Base-by-base conservation (phyloP, 1,139 yeast genomes). In the Yamadazyma diospyri region DNA sequence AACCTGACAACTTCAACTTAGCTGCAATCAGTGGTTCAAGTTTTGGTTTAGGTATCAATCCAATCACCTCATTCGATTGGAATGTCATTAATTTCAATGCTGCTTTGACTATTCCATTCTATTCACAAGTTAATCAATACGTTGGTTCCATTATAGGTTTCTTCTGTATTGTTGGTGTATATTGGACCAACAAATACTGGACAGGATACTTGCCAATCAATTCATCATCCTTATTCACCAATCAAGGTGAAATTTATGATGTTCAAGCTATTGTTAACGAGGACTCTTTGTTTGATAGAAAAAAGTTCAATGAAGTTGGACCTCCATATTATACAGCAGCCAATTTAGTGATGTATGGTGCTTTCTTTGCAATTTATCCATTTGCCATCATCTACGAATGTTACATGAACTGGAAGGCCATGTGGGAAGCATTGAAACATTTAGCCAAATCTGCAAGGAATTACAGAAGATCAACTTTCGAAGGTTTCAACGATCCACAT, bases 251-350 rank as follows among this genome's bases (percentile, higher is more conserved):
- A 15, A 45, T 51, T 4, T 61, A 58, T 37, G 46, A 57, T 27
- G 55, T 61, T 12, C 54, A 52, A 28, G 45, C 49, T 24, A 56
- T 64, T 22, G 42, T 63, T 32, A 49, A 54, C 38, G 55, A 48
- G 1, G 43, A 51, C 3, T 56, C 50, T 39, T 36, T 41, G 22
- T 57, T 64, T 39, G 64, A 58, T 39, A 30, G 50, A 23, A 46
- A 32, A 9, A 66, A 64, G 41, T 69, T 69, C 41, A 55, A 64
- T 36, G 37, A 50, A 23, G 64, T 68, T 37, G 73, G 78, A 1
- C 75, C 77, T 1, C 82, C 83, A 12, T 77, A 63, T 44, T 77
- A 74, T 51, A 49, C 75, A 13, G 83, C 83, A 6, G 81, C 75
- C 1, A 62, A 58, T 41, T 50, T 64, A 34, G 61, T 63, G 5